Evolutionary conservation across 495 filamentous ascomycete genomes (phyloP).

Genomic region (Penicilliopsis zonata): DNA sequence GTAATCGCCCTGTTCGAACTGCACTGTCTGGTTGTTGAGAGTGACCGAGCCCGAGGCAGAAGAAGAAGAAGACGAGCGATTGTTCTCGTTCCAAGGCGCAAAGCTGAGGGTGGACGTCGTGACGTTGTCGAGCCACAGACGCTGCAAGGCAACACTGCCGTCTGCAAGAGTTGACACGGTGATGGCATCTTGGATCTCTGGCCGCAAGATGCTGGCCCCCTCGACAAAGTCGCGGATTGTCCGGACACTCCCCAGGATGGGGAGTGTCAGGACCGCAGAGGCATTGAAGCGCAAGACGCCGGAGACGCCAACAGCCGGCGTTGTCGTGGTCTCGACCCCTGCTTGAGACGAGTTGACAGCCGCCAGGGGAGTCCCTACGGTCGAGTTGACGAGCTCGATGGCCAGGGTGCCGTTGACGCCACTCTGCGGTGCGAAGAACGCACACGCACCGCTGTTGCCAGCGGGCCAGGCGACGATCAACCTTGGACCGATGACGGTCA

Average conservation of each 20-base stretch:
- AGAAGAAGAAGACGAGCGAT: too few species aligned
- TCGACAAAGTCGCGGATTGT: slow-evolving; percentile 51
- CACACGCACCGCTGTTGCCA: slow-evolving; percentile 46
- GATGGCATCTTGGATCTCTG: slow-evolving; percentile 40
- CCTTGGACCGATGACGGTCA: slow-evolving; percentile 40
- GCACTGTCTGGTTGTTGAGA: slow-evolving; percentile 27
- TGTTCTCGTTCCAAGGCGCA: slow-evolving; percentile 11
- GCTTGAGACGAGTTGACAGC: slow-evolving; percentile 20
- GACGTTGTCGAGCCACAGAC: slow-evolving; percentile 50
- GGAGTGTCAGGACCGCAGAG: slow-evolving; percentile 37
- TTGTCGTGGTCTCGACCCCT: slow-evolving; percentile 13
- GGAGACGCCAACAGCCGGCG: slow-evolving; percentile 35
- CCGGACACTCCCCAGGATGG: slow-evolving; percentile 48
- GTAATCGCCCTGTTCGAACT: slow-evolving; percentile 40
- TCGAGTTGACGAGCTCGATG: slow-evolving; percentile 37
- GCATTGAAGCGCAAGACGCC: slow-evolving; percentile 42
- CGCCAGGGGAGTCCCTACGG: slow-evolving; percentile 17
- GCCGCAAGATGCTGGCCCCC: slow-evolving; percentile 37
- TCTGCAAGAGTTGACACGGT: slow-evolving; percentile 17
- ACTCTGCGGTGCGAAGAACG: slow-evolving; percentile 41
- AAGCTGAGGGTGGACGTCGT: slow-evolving; percentile 42
- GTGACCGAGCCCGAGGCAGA: slow-evolving; percentile 15
- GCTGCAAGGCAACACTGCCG: slow-evolving; percentile 32
- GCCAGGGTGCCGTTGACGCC: slow-evolving; percentile 41
- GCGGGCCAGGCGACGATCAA: slow-evolving; percentile 53